Conservation (phyloP, 495 filamentous ascomycete species). For the Podospora bellae-mahoneyi region DNA sequence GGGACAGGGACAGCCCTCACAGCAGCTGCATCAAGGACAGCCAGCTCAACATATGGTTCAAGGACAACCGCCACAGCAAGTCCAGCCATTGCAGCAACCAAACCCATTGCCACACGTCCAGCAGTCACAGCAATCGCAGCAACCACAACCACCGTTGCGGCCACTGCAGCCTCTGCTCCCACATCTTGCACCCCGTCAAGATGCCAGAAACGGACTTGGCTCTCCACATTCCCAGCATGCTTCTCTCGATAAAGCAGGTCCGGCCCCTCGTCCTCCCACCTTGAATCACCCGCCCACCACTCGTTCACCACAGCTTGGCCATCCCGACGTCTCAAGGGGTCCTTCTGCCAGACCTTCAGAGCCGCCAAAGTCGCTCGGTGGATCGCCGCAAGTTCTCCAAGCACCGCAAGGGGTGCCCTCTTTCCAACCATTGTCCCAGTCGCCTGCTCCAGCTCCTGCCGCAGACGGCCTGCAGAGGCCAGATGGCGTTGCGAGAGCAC, state of each 20-base stretch:
- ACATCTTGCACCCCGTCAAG: conserved; percentile 11
- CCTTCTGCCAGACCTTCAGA: conserved; percentile 30
- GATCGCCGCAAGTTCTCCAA: conserved; percentile 38
- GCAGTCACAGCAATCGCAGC: conserved; percentile 14
- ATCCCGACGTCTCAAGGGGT: conserved; percentile 18
- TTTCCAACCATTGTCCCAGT: conserved; percentile 26
- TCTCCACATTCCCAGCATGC: conserved; percentile 9
- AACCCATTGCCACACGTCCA: background rate
- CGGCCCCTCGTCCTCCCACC: conserved; percentile 9
- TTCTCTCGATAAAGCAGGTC: background rate
- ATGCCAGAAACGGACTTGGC: conserved; percentile 13
- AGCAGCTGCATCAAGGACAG: background rate
- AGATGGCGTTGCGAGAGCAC: conserved; percentile 20
- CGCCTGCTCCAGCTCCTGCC: conserved; percentile 23
- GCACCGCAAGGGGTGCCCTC: conserved; percentile 38
- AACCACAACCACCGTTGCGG: conserved; percentile 16
- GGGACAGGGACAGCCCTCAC: background rate
- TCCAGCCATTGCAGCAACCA: conserved; percentile 2
- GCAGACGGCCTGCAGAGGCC: conserved; percentile 35
- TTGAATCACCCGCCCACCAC: conserved; percentile 17
- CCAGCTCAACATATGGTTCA: background rate
- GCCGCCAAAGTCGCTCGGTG: conserved; percentile 25
- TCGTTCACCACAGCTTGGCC: conserved; percentile 16
- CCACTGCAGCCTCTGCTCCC: conserved; percentile 18
- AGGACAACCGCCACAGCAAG: background rate